phyloP scores from a whole-genome alignment of 1,139 yeast species.

The Magnusiomyces ingens region DNA sequence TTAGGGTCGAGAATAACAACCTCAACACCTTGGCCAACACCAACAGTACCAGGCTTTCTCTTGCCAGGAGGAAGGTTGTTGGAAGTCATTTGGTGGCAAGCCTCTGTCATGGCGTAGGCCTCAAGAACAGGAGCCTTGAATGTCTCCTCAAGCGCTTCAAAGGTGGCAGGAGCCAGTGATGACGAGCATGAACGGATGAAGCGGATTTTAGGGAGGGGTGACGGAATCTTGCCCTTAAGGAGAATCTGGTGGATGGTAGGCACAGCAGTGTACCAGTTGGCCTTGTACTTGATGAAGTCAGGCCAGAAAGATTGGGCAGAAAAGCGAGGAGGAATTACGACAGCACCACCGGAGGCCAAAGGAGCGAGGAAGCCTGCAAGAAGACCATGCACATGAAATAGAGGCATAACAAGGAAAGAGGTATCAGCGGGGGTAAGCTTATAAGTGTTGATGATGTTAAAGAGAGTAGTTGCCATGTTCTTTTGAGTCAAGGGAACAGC shows the following conservation, averaged over 20 bases:
- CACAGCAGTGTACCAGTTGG: conserved; percentile 68
- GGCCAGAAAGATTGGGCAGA: conserved; percentile 54
- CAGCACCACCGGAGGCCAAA: conserved; percentile 53
- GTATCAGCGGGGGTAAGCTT: conserved; percentile 42
- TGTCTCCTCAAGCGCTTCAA: conserved; percentile 46
- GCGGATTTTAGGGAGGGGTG: conserved; percentile 45
- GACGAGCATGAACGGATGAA: conserved; percentile 65
- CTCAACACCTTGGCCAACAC: conserved; percentile 61
- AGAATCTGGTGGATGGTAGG: conserved; percentile 65
- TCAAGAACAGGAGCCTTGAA: conserved; percentile 61
- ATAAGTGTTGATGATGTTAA: conserved; percentile 52
- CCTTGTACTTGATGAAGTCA: conserved; percentile 43
- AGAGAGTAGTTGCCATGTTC: conserved; percentile 52
- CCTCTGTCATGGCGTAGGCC: conserved; percentile 77
- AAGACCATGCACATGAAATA: conserved; percentile 67
- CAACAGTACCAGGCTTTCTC: conserved; percentile 64
- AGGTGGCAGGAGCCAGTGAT: conserved; percentile 56
- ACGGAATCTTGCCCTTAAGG: conserved; percentile 45
- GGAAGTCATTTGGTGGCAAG: conserved; percentile 65
- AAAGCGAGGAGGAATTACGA: conserved; percentile 50
- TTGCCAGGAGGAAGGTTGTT: conserved; percentile 57
- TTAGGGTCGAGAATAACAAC: conserved; percentile 48
- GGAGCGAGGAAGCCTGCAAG: conserved; percentile 57
- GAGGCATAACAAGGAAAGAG: conserved; percentile 62
- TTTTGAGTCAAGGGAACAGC: conserved; percentile 61